A percentile compares a stretch with the other conserved stretches of the same genome.
These are phyloP conservation scores for Teratosphaeria zuluensis DNA, from an alignment of 2,329 filamentous ascomycete genomes.

Conservation along the genomic window DNA sequence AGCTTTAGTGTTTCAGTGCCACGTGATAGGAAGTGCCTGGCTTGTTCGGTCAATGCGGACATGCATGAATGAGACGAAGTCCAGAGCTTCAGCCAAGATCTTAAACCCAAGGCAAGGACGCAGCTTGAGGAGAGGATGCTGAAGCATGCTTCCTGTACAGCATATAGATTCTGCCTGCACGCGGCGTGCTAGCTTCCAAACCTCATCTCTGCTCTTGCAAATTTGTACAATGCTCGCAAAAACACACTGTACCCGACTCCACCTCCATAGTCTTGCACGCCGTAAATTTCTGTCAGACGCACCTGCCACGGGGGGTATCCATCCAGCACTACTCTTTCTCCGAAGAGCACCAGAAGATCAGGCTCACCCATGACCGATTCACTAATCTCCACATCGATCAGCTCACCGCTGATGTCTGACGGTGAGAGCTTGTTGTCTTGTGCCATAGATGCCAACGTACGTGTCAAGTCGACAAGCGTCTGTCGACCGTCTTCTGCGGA, in stretches of 20 bases:
- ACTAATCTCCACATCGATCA: slow-evolving; percentile 81
- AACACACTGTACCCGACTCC: slow-evolving; percentile 93
- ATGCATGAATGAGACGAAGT: background rate
- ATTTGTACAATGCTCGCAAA: slow-evolving; percentile 72
- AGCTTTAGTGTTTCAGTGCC: background rate
- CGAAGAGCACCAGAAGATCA: slow-evolving; percentile 80
- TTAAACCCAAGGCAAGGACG: background rate
- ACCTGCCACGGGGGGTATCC: slow-evolving; percentile 97
- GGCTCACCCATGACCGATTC: slow-evolving; percentile 76
- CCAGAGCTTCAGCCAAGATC: background rate
- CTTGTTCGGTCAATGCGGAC: background rate
- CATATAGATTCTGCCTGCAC: background rate
- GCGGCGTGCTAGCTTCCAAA: slow-evolving; percentile 3
- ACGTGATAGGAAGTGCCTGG: background rate
- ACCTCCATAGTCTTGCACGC: slow-evolving; percentile 31
- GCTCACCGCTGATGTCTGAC: slow-evolving; percentile 70
- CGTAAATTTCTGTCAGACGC: slow-evolving; percentile 86
- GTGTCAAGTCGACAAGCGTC: slow-evolving; percentile 89
- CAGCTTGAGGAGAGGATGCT: background rate
- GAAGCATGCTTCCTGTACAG: background rate
- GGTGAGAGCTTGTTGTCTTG: slow-evolving; percentile 75
- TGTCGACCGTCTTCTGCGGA: slow-evolving; percentile 83
- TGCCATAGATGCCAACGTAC: slow-evolving; percentile 89
- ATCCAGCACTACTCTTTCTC: slow-evolving; percentile 69
- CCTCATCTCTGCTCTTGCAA: slow-evolving; percentile 59